These are phyloP conservation scores for Crithidia expoeki DNA, from an alignment of 208 protist genomes.

Conservation along the genomic window DNA sequence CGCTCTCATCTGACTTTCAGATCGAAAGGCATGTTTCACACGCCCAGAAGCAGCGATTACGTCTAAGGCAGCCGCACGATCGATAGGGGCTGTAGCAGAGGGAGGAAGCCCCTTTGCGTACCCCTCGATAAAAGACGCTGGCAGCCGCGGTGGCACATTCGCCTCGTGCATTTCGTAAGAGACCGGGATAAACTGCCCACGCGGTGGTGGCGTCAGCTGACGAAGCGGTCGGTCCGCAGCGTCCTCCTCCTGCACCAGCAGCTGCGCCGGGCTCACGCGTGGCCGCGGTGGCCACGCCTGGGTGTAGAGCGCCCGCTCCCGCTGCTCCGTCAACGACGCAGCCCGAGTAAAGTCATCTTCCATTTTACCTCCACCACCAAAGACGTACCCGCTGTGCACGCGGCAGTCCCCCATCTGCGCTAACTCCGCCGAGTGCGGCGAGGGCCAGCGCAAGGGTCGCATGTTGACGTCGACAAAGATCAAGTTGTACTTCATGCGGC, in stretches of 20 bases:
- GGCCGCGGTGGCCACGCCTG: constrained; percentile 24
- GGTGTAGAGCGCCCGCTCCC: constrained; percentile 19
- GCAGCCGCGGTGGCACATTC: neutral
- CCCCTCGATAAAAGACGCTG: neutral
- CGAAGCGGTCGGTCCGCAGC: constrained; percentile 28
- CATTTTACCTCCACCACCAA: constrained; percentile 23
- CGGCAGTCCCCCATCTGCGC: constrained; percentile 45
- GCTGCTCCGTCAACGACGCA: constrained; percentile 28
- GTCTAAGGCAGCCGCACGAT: no score
- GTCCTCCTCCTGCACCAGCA: constrained; percentile 25
- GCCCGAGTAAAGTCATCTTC: neutral
- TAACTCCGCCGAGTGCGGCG: constrained; percentile 32
- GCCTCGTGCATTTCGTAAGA: constrained; percentile 17
- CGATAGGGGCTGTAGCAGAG: no score
- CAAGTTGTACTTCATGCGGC: constrained; percentile 72
- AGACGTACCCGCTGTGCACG: constrained; percentile 48
- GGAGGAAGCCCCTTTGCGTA: neutral
- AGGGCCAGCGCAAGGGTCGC: constrained; percentile 54
- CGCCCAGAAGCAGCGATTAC: neutral
- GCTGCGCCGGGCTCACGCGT: constrained; percentile 8
- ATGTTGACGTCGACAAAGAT: constrained; percentile 74
- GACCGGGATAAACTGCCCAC: constrained; percentile 25
- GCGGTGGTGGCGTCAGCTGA: constrained; percentile 22
- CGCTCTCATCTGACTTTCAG: neutral
- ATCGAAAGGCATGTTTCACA: neutral